Base-by-base conservation (phyloP, 805 yeast genomes). In the Lachancea thermotolerans region DNA sequence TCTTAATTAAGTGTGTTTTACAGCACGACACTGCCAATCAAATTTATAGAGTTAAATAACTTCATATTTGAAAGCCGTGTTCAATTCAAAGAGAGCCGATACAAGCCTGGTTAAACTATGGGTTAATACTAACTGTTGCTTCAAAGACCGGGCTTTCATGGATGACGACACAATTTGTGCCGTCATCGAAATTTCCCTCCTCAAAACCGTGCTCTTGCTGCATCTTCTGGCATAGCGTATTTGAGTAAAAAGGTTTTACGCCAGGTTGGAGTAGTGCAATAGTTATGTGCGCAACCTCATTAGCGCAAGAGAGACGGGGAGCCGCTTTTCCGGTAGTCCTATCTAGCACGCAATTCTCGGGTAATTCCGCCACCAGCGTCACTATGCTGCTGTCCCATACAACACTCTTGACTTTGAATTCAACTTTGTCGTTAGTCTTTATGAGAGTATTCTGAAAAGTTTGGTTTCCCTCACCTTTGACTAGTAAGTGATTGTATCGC, bases 251-350 rank as follows among this genome's bases (percentile, higher is more conserved):
- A 0, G 93, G 80, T 42, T 62, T 67, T 2, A 74, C 68, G 0
- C 64, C 63, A 0, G 68, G 67, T 1, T 67, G 54, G 1, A 66
- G 56, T 0, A 86, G 76, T 0, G 90, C 95, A 11, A 87, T 57
- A 0, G 97, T 90, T 36, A 89, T 75, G 59, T 90, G 97, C 0
- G 83, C 70, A 48, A 62, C 60, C 42, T 65, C 59, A 46, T 79
- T 77, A 0, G 71, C 69, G 8, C 72, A 61, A 1, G 49, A 37
- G 6, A 64, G 42, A n/a, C 56, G 54, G 25, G 42, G 37, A 3
- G 54, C 49, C 10, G 30, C 36, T 1, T 55, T n/a, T 2, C 52
- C 51, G 2, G 39, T 38, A 2, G 46, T 27, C 2, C 46, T 10
- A 32, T 52, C 53, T 10, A n/a, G 28, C 2, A 59, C 39, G 32